Conservation (phyloP, 1,284 basidiomycete genomes). For the Wallemia ichthyophaga region DNA sequence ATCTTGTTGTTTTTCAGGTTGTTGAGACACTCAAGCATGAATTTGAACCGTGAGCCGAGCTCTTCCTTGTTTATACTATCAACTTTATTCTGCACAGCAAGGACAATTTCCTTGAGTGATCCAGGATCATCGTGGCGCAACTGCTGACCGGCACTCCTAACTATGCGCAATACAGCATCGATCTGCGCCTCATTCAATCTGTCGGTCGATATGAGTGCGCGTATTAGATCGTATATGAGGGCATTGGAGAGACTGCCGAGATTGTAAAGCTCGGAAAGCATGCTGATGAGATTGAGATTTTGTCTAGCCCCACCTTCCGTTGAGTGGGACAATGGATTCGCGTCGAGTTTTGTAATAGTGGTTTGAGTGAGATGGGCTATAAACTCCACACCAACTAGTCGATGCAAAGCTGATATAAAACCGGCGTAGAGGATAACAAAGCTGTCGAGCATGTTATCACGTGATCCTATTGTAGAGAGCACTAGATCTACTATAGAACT, state of each 20-base stretch:
- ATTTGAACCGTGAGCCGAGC: constrained; percentile 43
- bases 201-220: constrained; percentile 30
- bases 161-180: constrained; percentile 58
- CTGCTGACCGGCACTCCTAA: constrained; percentile 65
- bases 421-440: constrained; percentile 76
- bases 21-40: constrained; percentile 71
- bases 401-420: constrained; percentile 54
- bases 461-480: constrained; percentile 49
- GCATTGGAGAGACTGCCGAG: constrained; percentile 69
- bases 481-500: constrained; percentile 46
- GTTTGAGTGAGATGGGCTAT: constrained; percentile 52
- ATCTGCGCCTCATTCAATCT: constrained; percentile 41
- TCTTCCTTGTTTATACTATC: not conserved
- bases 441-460: constrained; percentile 57
- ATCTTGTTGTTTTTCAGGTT: constrained; percentile 72
- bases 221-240: constrained; percentile 68
- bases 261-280: constrained; percentile 81
- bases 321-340: constrained; percentile 1
- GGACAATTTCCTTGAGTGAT: constrained; percentile 22
- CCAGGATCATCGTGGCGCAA: constrained; percentile 34
- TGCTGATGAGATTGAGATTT: constrained; percentile 54
- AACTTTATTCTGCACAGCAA: constrained; percentile 33
- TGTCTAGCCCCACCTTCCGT: constrained; percentile 34
- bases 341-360: constrained; percentile 32
- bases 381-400: constrained; percentile 65